Percentiles rank a stretch among this genome's conserved stretches.
phyloP scores from a whole-genome alignment of 2,329 filamentous ascomycete genomes.

The Ceratocystis eucalypticola region DNA sequence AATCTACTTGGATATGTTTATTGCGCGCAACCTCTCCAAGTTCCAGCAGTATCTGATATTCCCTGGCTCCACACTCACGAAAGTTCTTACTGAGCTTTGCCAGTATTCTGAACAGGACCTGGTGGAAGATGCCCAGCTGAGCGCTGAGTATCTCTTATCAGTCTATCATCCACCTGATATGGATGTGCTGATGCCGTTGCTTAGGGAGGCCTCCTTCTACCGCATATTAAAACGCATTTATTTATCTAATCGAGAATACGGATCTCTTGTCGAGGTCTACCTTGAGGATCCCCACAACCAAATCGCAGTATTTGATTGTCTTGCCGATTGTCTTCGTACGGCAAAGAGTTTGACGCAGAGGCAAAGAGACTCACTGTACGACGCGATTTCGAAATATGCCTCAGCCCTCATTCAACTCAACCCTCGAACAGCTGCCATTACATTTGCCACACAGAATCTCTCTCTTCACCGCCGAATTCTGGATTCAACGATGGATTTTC shows the following conservation, averaged over 20 bases:
- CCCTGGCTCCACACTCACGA: constrained; percentile 70
- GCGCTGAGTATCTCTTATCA: constrained; percentile 85
- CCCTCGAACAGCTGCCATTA: constrained; percentile 49
- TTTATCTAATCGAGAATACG: constrained; percentile 63
- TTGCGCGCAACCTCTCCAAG: constrained; percentile 88
- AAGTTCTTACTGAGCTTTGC: constrained; percentile 70
- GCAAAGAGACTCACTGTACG: constrained; percentile 58
- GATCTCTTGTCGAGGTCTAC: constrained; percentile 63
- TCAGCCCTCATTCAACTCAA: constrained; percentile 53
- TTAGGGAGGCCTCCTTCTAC: constrained; percentile 71
- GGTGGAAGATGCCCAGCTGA: constrained; percentile 90
- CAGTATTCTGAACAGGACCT: constrained; percentile 68
- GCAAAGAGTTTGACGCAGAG: constrained; percentile 47
- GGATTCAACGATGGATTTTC: constrained; percentile 41
- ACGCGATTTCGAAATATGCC: constrained; percentile 52
- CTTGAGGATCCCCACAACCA: constrained; percentile 74
- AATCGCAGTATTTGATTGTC: constrained; percentile 62
- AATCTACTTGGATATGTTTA: constrained; percentile 96
- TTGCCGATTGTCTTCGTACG: constrained; percentile 58
- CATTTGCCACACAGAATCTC: constrained; percentile 48
- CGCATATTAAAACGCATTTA: constrained; percentile 86
- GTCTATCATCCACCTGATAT: constrained; percentile 83
- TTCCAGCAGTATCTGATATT: constrained; percentile 92
- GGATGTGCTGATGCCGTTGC: constrained; percentile 58
- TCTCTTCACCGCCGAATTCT: constrained; percentile 53